Evolutionary conservation across 1,284 basidiomycete genomes (phyloP), one percentile per base, ranked within the genome.

Genomic region (Leucoagaricus sp.): DNA sequence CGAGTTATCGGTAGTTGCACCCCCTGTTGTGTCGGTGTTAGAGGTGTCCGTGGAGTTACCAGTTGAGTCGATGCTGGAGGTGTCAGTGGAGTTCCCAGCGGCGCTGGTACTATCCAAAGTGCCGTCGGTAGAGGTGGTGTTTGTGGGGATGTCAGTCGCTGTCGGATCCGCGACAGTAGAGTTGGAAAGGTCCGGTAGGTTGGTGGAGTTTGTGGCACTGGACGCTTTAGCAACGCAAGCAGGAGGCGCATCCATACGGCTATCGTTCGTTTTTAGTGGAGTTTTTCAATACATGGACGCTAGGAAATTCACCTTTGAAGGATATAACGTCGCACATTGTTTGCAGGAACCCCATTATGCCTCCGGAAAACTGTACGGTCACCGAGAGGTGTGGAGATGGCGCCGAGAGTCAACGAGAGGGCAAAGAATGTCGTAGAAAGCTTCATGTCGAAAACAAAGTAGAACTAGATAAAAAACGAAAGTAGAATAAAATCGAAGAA

Each of bases 311-410:
- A 69, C 72, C 71, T 74, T 38, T 70, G 64, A 17, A 72, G 63
- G 50, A 69, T 57, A 51, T 67, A 69, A 23, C 68, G 65, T 38
- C 72, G 68, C 33, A 67, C 53, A 48, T 55, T 55, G 10, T 47
- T 58, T 17, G 67, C 60, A 49, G 67, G 65, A 54, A 60, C 58
- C 23, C 66, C 68, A 34, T 59, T 64, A 58, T 72, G 66, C 53
- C 63, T 70, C 51, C 62, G 61, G 58, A 68, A 65, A 41, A 71
- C 54, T n/a, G 61, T 61, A 60, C 65, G 70, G 58, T 69, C 61
- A 26, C 72, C 72, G 31, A 73, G 60, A 26, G 72, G 72, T 48
- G 69, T 63, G 9, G 70, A 67, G 17, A 64, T 52, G n/a, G 60
- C 64, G 10, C 67, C 60, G 55, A 69, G 59, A 41, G 63, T 60